Evolutionary conservation across 148 eudicot genomes (phyloP), one percentile per base, ranked within the genome.

Genomic region (Suaeda aralocaspica): DNA sequence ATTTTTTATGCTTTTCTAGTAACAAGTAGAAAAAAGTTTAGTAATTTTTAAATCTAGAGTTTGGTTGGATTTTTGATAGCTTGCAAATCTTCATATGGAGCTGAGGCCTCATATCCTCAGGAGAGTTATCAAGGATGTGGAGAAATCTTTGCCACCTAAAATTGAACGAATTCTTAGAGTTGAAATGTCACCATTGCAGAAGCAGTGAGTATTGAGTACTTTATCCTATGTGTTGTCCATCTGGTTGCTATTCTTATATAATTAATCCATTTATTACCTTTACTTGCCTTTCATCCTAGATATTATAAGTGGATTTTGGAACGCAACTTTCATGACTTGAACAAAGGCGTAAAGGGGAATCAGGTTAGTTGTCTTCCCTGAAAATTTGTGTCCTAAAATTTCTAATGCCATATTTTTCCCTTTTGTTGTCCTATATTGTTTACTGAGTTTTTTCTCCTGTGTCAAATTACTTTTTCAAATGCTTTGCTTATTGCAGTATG

Each of bases 251-350:
- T 55, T 59, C 21, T 30, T 26, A 6, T 16, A 15, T 52, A 52
- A 41, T 34, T 24, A 46, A 15, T 31, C 57, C 48, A 59, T 55
- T 48, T 59, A 65, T 70, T 22, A 48, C 57, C 49, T 58, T 39
- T 53, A 14, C 14, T 25, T 42, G 69, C 64, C 31, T 53, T 69
- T n/a, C 64, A 39, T 59, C 66, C 24, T 66, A 95, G 99, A 90
- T 95, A 95, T 78, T 95, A 95, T 76, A 95, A 95, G 83, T 95
- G 99, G 99, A 95, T 95, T 71, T 62, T 95, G 84, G 99, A 95
- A 78, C 91, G 99, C 62, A 95, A 95, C 76, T 95, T 95, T 77
- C 97, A 78, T 41, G 99, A 95, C 81, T 86, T 95, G 80, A 95
- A 95, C 76, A 95, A 89, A 86, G 99, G 99, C 29, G 99, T 95